Conservation (phyloP, 306 rosid species). For the Begonia fuchsioides region DNA sequence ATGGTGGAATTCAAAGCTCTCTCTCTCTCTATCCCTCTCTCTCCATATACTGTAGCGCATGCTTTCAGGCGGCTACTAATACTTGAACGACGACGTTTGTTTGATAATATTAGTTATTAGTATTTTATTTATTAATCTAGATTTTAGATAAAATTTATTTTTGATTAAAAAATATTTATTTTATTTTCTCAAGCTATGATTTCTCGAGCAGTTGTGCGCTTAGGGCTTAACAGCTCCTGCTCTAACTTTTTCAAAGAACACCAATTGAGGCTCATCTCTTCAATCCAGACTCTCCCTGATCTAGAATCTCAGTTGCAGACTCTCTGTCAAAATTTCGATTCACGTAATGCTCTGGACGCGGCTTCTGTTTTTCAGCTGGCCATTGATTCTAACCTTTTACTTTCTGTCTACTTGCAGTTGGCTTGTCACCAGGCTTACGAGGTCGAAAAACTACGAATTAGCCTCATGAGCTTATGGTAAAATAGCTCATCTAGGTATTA, state of each 20-base stretch:
- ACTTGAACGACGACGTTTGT: too few relatives aligned
- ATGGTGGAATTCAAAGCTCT: too few relatives aligned
- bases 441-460: constrained; percentile 25
- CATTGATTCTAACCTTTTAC: constrained; percentile 25
- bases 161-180: too few relatives aligned
- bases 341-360: constrained; percentile 30
- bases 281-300: constrained; percentile 17
- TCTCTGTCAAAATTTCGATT: constrained; percentile 23
- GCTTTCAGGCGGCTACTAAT: too few relatives aligned
- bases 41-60: too few relatives aligned
- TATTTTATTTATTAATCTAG: too few relatives aligned
- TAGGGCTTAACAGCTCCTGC: neutral
- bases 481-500: constrained; percentile 29
- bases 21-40: too few relatives aligned
- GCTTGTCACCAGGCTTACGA: constrained; percentile 37
- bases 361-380: constrained; percentile 37
- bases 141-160: too few relatives aligned
- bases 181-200: neutral
- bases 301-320: constrained; percentile 30
- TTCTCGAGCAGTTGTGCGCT: neutral
- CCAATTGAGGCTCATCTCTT: constrained; percentile 20
- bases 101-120: too few relatives aligned
- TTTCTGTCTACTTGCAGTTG: constrained; percentile 31
- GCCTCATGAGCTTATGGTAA: constrained; percentile 34
- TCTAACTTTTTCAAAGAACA: constrained; percentile 1